Evolutionary conservation across 2,329 filamentous ascomycete genomes (phyloP).

Genomic region (Aspergillus nomiae): DNA sequence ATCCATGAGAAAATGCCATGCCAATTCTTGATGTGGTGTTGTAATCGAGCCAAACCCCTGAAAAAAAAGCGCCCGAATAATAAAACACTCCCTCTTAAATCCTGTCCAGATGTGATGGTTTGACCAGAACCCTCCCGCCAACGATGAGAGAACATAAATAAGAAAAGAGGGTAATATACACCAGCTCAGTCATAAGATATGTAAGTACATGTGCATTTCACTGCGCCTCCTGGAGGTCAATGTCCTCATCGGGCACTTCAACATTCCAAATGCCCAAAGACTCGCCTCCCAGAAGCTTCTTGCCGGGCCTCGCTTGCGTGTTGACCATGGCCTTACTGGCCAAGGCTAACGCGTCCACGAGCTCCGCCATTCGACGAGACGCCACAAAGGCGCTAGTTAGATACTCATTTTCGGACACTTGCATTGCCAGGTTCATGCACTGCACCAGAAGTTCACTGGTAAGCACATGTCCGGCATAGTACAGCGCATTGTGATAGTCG

Average conservation of each 20-base stretch:
- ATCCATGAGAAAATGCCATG: background rate
- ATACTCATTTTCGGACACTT: conserved; percentile 71
- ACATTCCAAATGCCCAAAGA: conserved; percentile 44
- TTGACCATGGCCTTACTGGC: conserved; percentile 71
- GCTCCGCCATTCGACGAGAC: conserved; percentile 70
- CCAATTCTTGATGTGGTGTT: background rate
- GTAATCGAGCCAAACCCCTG: background rate
- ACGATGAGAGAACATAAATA: conserved; percentile 1
- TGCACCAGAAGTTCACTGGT: conserved; percentile 77
- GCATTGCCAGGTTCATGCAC: conserved; percentile 81
- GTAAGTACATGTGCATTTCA: conserved; percentile 10
- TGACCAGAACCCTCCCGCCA: background rate
- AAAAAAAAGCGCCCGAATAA: background rate
- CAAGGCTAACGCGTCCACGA: conserved; percentile 74
- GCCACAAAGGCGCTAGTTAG: conserved; percentile 66
- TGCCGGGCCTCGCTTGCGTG: conserved; percentile 47
- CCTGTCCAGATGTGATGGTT: background rate
- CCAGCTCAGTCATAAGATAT: background rate
- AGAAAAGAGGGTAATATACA: conserved; percentile 3
- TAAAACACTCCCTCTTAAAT: background rate
- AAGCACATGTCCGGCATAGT: conserved; percentile 74
- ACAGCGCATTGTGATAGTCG: conserved; percentile 78
- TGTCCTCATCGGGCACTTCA: conserved; percentile 27
- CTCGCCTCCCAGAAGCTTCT: conserved; percentile 42
- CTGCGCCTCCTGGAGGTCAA: conserved; percentile 10